These are phyloP conservation scores for Syncephalis fuscata DNA, from an alignment of 371 early-diverging fungal species.

Conservation along the genomic window DNA sequence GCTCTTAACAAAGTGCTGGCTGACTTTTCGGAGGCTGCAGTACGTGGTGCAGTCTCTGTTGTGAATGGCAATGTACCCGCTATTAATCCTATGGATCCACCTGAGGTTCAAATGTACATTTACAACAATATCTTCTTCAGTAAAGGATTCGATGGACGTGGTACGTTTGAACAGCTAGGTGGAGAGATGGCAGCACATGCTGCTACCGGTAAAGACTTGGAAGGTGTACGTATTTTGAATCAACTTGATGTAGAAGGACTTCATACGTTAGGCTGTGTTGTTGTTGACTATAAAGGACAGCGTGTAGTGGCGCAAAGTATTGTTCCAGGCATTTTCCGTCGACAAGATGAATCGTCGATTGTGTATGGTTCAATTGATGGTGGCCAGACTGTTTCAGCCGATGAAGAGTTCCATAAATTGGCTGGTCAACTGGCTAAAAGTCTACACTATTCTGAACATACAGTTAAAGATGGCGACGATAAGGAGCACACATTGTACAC, in stretches of 20 bases:
- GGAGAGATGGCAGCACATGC: conserved; percentile 88
- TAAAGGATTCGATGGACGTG: conserved; percentile 76
- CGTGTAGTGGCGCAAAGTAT: conserved; percentile 87
- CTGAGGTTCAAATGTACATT: conserved; percentile 72
- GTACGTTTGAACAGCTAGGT: conserved; percentile 64
- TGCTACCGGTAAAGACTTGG: conserved; percentile 84
- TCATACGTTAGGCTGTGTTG: conserved; percentile 72
- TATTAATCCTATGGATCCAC: conserved; percentile 62
- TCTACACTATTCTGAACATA: conserved; percentile 67
- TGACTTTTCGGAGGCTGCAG: conserved; percentile 86
- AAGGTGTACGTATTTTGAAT: conserved; percentile 67
- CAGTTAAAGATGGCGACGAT: conserved; percentile 48
- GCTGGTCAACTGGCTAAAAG: conserved; percentile 52
- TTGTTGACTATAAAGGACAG: conserved; percentile 82
- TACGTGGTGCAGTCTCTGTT: conserved; percentile 68
- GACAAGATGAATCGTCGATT: conserved; percentile 63
- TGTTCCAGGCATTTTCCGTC: conserved; percentile 72
- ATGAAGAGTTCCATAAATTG: conserved; percentile 57
- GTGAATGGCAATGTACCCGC: conserved; percentile 63
- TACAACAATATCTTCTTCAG: conserved; percentile 93
- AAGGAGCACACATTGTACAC: conserved; percentile 43
- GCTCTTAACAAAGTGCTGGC: conserved; percentile 63
- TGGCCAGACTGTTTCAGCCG: conserved; percentile 49
- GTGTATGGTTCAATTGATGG: conserved; percentile 81
- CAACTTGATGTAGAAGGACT: conserved; percentile 56